A percentile compares a stretch with the other conserved stretches of the same genome.
Evolutionary conservation across 2,329 filamentous ascomycete species (phyloP).

Genomic region (Pseudocercospora ulei): DNA sequence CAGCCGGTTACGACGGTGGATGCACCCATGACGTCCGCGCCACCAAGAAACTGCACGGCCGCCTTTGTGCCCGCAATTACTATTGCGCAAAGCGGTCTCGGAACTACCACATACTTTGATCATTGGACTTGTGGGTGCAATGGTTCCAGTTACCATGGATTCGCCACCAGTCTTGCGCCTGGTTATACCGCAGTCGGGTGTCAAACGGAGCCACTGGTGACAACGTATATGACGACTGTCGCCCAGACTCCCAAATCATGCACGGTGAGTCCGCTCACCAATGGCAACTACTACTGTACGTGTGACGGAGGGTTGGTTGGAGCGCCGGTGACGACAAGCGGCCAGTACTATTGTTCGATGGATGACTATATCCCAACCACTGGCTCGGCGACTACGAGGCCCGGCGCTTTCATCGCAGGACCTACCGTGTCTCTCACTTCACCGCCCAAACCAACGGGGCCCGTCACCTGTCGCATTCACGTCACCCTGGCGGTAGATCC

Average conservation of each 20-base stretch:
- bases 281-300: neutral
- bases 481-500: too few relatives aligned
- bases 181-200: neutral
- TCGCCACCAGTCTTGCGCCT: neutral
- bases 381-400: too few relatives aligned
- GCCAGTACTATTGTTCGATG: neutral
- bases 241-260: neutral
- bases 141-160: neutral
- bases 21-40: neutral
- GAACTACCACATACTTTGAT: neutral
- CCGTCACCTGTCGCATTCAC: too few relatives aligned
- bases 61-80: neutral
- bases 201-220: neutral
- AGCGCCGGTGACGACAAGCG: neutral
- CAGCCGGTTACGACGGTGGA: neutral
- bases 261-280: neutral
- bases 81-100: neutral
- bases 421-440: too few relatives aligned
- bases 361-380: slow-evolving; percentile 1
- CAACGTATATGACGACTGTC: neutral
- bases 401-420: too few relatives aligned
- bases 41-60: neutral
- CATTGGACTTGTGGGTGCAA: slow-evolving; percentile 4
- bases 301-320: neutral
- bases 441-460: too few relatives aligned